Conservation (phyloP, 192 early-diverging fungal species). For the Linnemannia schmuckeri region DNA sequence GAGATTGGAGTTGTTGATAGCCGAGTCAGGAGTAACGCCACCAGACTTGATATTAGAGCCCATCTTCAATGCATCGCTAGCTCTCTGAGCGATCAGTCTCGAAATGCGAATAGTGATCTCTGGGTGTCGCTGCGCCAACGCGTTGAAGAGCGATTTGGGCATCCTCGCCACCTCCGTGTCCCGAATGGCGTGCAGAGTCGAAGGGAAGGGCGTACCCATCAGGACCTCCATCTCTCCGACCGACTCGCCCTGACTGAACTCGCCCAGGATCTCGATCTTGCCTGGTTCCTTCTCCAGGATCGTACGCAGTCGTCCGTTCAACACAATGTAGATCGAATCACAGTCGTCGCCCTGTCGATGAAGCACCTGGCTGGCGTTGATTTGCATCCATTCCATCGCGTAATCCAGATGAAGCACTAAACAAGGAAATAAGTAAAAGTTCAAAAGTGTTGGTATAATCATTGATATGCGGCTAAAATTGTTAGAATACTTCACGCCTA, state of each 20-base stretch:
- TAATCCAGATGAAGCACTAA: conserved; percentile 82
- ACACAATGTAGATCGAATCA: conserved; percentile 92
- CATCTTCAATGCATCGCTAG: conserved; percentile 42
- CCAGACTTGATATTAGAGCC: conserved; percentile 22
- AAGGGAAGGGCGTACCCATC: conserved; percentile 75
- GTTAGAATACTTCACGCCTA: not conserved
- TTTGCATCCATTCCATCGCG: conserved; percentile 95
- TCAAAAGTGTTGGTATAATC: not conserved
- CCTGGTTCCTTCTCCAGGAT: conserved; percentile 78
- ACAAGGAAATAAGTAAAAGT: not conserved
- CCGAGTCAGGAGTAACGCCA: conserved; percentile 63
- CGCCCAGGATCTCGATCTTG: conserved; percentile 85
- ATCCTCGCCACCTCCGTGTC: conserved; percentile 96
- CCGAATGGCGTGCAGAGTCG: conserved; percentile 96
- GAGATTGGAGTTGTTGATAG: conserved; percentile 92
- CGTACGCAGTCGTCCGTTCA: conserved; percentile 92
- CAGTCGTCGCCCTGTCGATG: conserved; percentile 89
- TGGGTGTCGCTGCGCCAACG: conserved; percentile 89
- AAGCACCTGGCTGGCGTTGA: conserved; percentile 93
- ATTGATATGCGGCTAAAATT: conserved; percentile 1
- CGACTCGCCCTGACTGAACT: conserved; percentile 96
- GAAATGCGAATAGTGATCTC: conserved; percentile 93
- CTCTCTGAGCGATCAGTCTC: conserved; percentile 83
- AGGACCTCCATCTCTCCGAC: conserved; percentile 96
- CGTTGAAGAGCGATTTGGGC: conserved; percentile 95